Percentiles rank a stretch among this genome's conserved stretches.
Evolutionary conservation across 2,329 filamentous ascomycete species (phyloP).

Genomic region (Claviceps sp.): DNA sequence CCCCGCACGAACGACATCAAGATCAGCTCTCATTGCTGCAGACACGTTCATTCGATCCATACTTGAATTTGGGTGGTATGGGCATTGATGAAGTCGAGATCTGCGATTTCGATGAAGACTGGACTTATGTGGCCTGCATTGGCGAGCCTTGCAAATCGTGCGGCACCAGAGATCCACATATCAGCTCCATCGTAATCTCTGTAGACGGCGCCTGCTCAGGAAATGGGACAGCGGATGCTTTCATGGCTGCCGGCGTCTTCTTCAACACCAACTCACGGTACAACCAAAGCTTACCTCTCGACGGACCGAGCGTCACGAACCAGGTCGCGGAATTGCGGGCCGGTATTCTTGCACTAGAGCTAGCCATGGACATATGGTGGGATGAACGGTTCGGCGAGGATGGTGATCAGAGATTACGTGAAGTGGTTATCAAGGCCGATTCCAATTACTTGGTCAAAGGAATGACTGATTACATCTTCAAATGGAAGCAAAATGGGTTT

Average conservation of each 20-base stretch:
- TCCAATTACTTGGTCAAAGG: background rate
- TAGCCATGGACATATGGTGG: background rate
- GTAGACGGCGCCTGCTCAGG: background rate
- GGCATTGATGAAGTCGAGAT: background rate
- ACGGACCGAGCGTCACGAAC: background rate
- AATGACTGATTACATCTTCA: background rate
- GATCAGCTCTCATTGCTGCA: no score
- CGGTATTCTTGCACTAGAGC: background rate
- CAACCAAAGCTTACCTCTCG: background rate
- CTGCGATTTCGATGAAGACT: background rate
- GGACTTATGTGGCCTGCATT: background rate
- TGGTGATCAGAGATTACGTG: background rate
- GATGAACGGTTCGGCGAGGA: background rate
- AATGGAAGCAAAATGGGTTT: background rate
- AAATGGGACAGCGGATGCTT: background rate
- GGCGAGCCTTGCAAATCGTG: no score
- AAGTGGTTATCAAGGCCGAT: background rate
- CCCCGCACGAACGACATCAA: no score
- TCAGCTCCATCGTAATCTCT: background rate
- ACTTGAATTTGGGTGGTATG: background rate
- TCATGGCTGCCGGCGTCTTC: background rate
- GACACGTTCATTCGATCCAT: background rate
- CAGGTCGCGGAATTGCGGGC: background rate
- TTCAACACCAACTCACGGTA: background rate
- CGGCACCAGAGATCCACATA: background rate